Percentiles rank a stretch among this genome's conserved stretches.
phyloP scores from a whole-genome alignment of 306 rosid genomes.

The Quercus rubra region DNA sequence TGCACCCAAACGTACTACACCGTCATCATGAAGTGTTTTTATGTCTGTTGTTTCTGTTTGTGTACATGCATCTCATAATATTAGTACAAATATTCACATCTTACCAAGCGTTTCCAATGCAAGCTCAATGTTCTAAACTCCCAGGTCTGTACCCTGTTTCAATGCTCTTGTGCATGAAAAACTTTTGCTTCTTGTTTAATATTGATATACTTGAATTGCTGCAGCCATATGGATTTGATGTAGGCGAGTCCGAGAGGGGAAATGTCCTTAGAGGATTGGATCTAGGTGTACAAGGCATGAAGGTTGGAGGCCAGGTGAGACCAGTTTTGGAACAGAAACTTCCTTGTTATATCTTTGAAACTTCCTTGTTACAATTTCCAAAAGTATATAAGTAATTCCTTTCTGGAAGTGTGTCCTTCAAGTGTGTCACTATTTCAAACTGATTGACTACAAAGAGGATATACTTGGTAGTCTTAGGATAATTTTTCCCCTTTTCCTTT shows the following conservation, averaged over 20 bases:
- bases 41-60: not conserved
- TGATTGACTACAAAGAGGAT: not conserved
- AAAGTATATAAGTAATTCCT: not conserved
- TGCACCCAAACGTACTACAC: not conserved
- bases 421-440: not conserved
- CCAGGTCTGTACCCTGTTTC: slow-evolving; percentile 7
- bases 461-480: not conserved
- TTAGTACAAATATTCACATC: not conserved
- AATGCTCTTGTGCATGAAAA: not conserved
- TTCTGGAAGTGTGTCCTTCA: not conserved
- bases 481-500: too few relatives aligned
- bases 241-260: slow-evolving; percentile 89
- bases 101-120: not conserved
- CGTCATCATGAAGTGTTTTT: not conserved
- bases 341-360: slow-evolving; percentile 6
- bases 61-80: not conserved
- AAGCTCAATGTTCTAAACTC: not conserved
- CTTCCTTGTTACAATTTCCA: not conserved
- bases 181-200: slow-evolving; percentile 13
- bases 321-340: slow-evolving; percentile 5
- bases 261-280: slow-evolving; percentile 86
- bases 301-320: slow-evolving; percentile 94
- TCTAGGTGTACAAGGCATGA: slow-evolving; percentile 90
- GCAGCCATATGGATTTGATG: slow-evolving; percentile 98
- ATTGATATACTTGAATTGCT: slow-evolving; percentile 33